These are phyloP conservation scores for Taiozyma sp. DNA, from an alignment of 1,139 yeast species.

Conservation along the genomic window DNA sequence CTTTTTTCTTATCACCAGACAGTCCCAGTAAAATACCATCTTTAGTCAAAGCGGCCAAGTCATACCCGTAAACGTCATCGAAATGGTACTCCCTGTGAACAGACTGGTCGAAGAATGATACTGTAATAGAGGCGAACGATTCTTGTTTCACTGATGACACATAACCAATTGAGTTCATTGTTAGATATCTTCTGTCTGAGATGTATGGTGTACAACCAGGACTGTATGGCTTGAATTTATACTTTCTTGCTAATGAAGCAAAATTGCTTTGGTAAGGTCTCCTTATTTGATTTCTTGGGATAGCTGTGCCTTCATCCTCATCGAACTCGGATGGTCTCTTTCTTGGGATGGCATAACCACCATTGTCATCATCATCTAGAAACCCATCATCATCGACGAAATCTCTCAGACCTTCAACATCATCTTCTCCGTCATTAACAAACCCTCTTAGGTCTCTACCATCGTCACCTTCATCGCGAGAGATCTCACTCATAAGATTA, in stretches of 20 bases:
- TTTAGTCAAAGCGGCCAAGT: slow-evolving; percentile 67
- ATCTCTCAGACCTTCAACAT: slow-evolving; percentile 13
- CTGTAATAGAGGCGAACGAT: slow-evolving; percentile 63
- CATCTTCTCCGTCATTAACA: slow-evolving; percentile 10
- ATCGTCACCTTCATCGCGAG: slow-evolving; percentile 20
- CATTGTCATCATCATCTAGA: slow-evolving; percentile 53
- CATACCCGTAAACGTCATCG: slow-evolving; percentile 66
- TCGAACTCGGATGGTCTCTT: slow-evolving; percentile 18
- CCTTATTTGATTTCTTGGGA: slow-evolving; percentile 1
- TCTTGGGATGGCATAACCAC: slow-evolving; percentile 36
- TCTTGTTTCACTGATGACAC: slow-evolving; percentile 72
- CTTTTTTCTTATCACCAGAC: slow-evolving; percentile 27
- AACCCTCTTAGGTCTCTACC: slow-evolving; percentile 10
- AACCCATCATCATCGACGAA: slow-evolving; percentile 32
- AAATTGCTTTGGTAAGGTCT: not conserved
- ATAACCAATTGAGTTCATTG: slow-evolving; percentile 79
- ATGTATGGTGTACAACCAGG: slow-evolving; percentile 89
- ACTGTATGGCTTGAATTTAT: slow-evolving; percentile 34
- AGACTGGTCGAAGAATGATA: slow-evolving; percentile 80
- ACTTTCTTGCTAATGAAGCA: slow-evolving; percentile 6
- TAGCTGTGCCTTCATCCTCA: slow-evolving; percentile 7
- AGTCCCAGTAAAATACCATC: slow-evolving; percentile 63
- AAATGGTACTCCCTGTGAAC: slow-evolving; percentile 82
- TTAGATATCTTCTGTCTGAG: slow-evolving; percentile 63
- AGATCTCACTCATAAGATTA: slow-evolving; percentile 24